Conservation (phyloP, 768 basidiomycete species). For the Ramaria sp. region DNA sequence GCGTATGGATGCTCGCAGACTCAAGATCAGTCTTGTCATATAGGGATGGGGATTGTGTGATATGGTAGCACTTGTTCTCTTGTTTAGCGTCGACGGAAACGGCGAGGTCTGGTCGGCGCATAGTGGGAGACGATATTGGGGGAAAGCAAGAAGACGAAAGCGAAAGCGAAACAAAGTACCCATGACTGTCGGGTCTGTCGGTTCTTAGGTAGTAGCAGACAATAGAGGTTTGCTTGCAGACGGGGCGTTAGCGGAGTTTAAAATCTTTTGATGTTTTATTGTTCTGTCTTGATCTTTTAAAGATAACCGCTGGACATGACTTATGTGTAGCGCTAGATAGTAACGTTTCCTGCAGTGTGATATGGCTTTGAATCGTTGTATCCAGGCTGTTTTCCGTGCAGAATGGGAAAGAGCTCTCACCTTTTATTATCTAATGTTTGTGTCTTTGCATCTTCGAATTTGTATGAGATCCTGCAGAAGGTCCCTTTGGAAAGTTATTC, state of each 20-base stretch:
- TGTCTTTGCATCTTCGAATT: no score
- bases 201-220: neutral
- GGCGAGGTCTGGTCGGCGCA: constrained; percentile 8
- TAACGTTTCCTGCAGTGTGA: no score
- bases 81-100: constrained; percentile 5
- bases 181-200: neutral
- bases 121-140: neutral
- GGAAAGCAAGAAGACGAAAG: neutral
- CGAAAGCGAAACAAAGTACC: constrained; percentile 3
- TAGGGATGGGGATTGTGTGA: constrained; percentile 5
- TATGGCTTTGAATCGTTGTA: no score
- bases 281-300: no score
- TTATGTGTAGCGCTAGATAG: no score
- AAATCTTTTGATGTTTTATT: neutral
- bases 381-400: no score
- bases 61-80: neutral
- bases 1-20: neutral
- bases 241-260: neutral
- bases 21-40: constrained; percentile 1
- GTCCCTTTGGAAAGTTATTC: no score
- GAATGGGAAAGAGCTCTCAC: no score
- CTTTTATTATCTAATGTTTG: no score
- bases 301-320: no score
- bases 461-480: no score
- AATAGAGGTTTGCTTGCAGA: constrained; percentile 5